phyloP scores from a whole-genome alignment of 1,139 yeast genomes.

The Arxiozyma slooffiae region DNA sequence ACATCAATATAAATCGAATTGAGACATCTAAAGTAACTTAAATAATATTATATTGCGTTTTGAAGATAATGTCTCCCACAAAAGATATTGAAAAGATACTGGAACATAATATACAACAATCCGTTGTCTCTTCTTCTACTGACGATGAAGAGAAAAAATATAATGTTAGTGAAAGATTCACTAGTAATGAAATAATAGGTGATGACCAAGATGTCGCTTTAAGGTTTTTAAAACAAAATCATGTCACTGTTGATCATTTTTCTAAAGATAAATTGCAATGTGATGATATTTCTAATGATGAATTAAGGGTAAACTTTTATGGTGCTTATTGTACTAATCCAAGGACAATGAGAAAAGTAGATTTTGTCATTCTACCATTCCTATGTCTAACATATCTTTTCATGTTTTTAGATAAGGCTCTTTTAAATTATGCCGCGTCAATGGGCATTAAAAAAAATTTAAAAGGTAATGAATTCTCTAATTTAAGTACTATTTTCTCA shows the following conservation, averaged over 20 bases:
- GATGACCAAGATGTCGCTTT: slow-evolving; percentile 21
- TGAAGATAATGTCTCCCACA: background rate
- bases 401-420: slow-evolving; percentile 43
- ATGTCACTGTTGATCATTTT: slow-evolving; percentile 3
- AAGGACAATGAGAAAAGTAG: slow-evolving; percentile 34
- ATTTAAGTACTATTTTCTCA: slow-evolving; percentile 53
- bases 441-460: slow-evolving; percentile 42
- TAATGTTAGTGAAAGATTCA: background rate
- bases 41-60: background rate
- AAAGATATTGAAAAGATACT: background rate
- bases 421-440: slow-evolving; percentile 41
- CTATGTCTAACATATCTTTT: slow-evolving; percentile 40
- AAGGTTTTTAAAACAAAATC: slow-evolving; percentile 18
- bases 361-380: slow-evolving; percentile 36
- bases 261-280: slow-evolving; percentile 1
- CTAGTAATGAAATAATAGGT: background rate
- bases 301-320: slow-evolving; percentile 14
- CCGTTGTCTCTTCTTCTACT: background rate
- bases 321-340: slow-evolving; percentile 23
- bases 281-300: slow-evolving; percentile 2
- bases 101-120: background rate
- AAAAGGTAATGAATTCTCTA: slow-evolving; percentile 36
- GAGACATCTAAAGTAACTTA: background rate
- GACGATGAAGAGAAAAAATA: background rate
- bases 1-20: background rate